These are phyloP conservation scores for Microbotryomycetes sp. DNA, from an alignment of 1,284 basidiomycete genomes.

Conservation along the genomic window DNA sequence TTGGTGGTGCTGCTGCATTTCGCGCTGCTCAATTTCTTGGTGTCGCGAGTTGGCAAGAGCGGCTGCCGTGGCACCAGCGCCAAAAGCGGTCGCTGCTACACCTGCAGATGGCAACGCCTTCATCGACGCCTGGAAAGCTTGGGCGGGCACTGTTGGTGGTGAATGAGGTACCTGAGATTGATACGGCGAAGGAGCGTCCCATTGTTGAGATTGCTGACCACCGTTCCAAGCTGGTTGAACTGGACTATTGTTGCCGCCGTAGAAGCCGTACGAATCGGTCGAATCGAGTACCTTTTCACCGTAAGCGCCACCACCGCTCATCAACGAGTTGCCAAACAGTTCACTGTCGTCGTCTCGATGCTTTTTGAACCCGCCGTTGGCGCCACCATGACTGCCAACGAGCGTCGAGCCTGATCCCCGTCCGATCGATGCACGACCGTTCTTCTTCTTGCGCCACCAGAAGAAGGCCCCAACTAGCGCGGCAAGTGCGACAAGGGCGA, in stretches of 20 bases:
- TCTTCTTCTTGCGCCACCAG: conserved; percentile 8
- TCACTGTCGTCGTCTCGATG: conserved; percentile 2
- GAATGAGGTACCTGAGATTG: not conserved
- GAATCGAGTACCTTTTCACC: not conserved
- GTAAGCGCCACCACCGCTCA: not conserved
- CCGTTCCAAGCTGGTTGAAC: not conserved
- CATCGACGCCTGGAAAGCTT: not conserved
- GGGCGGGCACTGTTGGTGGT: not conserved
- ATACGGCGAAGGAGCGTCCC: not conserved
- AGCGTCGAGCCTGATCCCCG: conserved; percentile 8
- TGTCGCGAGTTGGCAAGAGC: conserved; percentile 5
- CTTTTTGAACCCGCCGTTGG: conserved; percentile 3
- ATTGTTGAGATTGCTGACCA: not conserved
- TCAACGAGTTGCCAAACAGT: conserved; percentile 19
- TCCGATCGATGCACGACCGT: not conserved
- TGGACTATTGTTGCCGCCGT: not conserved
- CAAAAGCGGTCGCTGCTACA: not conserved
- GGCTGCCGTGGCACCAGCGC: not conserved
- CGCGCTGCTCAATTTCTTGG: conserved; percentile 24
- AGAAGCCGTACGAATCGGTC: not conserved
- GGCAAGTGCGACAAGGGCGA: conserved; percentile 22
- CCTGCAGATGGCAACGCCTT: not conserved
- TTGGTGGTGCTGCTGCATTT: conserved; percentile 18
- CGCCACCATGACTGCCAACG: conserved; percentile 1
- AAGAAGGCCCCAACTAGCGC: conserved; percentile 6